These are phyloP conservation scores for Macrophomina pseudophaseolina DNA, from an alignment of 2,329 filamentous ascomycete genomes.

Conservation along the genomic window DNA sequence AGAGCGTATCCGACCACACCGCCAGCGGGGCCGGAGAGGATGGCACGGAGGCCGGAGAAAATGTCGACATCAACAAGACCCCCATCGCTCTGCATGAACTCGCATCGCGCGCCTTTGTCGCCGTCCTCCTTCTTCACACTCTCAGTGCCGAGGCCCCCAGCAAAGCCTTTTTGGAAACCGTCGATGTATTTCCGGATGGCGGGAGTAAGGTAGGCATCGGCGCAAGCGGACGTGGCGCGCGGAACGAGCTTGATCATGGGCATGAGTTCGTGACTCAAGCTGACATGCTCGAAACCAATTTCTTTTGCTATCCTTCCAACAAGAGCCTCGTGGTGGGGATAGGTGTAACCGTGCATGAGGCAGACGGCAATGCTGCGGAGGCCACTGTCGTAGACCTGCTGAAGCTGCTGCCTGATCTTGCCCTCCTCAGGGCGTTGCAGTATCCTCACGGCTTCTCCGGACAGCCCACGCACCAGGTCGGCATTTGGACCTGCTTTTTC, in stretches of 20 bases:
- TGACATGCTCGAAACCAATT: constrained; percentile 83
- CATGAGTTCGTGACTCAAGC: constrained; percentile 80
- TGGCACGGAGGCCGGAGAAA: constrained; percentile 84
- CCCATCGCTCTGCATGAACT: constrained; percentile 94
- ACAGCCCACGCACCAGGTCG: constrained; percentile 71
- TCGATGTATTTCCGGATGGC: constrained; percentile 78
- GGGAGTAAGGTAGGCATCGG: constrained; percentile 80
- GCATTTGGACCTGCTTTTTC: constrained; percentile 51
- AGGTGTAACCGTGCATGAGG: constrained; percentile 91
- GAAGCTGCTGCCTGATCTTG: constrained; percentile 64
- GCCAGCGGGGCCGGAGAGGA: constrained; percentile 88
- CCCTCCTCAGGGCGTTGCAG: constrained; percentile 65
- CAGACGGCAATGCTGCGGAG: constrained; percentile 86
- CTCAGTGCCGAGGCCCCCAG: constrained; percentile 76
- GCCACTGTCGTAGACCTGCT: constrained; percentile 70
- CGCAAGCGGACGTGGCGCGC: constrained; percentile 75
- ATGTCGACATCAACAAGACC: constrained; percentile 72
- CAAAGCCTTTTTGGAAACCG: constrained; percentile 80
- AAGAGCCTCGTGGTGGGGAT: constrained; percentile 80
- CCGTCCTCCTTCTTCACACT: constrained; percentile 72
- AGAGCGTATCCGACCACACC: constrained; percentile 92
- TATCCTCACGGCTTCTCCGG: constrained; percentile 75
- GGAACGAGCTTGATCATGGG: constrained; percentile 86
- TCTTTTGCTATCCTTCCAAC: constrained; percentile 77
- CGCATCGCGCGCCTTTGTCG: constrained; percentile 76